Conservation (phyloP, 1,284 basidiomycete species). For the Athelia psychrophila region DNA sequence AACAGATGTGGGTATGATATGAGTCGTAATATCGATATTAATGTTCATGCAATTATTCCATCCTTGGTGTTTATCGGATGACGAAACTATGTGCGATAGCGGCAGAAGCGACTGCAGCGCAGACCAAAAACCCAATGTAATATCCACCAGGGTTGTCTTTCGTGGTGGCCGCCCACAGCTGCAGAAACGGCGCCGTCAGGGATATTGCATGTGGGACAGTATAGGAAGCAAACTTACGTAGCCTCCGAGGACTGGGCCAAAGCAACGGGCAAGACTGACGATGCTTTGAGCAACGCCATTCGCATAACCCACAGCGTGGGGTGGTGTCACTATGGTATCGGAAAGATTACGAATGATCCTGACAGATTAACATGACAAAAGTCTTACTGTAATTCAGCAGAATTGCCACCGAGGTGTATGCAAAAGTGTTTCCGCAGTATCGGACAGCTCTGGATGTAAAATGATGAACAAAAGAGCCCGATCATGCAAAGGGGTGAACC, state of each 20-base stretch:
- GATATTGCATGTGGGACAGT: too few species aligned
- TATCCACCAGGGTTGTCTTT: constrained; percentile 67
- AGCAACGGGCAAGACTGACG: constrained; percentile 75
- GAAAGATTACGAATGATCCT: constrained; percentile 4
- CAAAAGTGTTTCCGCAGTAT: constrained; percentile 75
- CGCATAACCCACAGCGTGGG: constrained; percentile 69
- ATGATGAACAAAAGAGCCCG: constrained; percentile 7
- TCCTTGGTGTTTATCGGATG: constrained; percentile 49
- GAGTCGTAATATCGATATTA: too few species aligned
- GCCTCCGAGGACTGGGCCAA: constrained; percentile 77
- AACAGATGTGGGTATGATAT: too few species aligned
- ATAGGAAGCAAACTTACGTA: constrained; percentile 52
- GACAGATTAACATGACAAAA: constrained; percentile 4
- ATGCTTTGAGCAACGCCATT: constrained; percentile 84
- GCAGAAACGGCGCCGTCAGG: constrained; percentile 1
- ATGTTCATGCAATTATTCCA: too few species aligned
- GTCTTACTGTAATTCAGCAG: constrained; percentile 75
- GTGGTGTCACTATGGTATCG: constrained; percentile 66
- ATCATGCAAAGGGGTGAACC: background rate
- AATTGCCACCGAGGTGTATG: constrained; percentile 76
- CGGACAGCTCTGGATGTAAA: constrained; percentile 54
- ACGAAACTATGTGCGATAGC: constrained; percentile 71
- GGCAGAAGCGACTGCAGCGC: constrained; percentile 55
- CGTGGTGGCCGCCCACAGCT: constrained; percentile 79
- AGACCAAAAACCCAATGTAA: constrained; percentile 69